phyloP scores from a whole-genome alignment of 805 yeast species.

The Nakazawaea populi region DNA sequence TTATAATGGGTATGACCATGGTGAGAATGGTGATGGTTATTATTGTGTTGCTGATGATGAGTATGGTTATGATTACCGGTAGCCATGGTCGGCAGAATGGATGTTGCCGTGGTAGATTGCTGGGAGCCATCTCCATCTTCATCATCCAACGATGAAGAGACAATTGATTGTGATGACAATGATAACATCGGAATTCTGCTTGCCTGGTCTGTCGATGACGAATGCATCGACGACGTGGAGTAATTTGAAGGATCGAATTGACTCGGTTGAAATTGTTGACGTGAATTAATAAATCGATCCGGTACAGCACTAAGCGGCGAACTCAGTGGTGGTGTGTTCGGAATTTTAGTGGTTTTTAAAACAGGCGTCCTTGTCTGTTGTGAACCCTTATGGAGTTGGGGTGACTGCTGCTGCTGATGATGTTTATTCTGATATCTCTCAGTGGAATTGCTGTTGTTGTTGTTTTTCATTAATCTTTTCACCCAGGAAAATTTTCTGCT shows the following conservation, averaged over 20 bases:
- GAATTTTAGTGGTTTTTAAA: not conserved
- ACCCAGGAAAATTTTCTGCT: slow-evolving; percentile 28
- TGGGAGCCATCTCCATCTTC: not conserved
- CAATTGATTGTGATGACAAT: slow-evolving; percentile 7
- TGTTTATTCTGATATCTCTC: not conserved
- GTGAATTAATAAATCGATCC: not conserved
- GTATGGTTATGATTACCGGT: slow-evolving; percentile 8
- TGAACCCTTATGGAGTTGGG: not conserved
- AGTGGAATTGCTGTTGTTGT: not conserved
- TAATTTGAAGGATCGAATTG: not conserved
- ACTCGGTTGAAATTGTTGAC: not conserved
- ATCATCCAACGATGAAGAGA: not conserved
- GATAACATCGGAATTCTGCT: slow-evolving; percentile 10
- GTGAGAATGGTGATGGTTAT: not conserved
- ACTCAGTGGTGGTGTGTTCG: not conserved
- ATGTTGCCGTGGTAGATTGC: slow-evolving; percentile 42
- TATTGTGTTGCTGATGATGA: slow-evolving; percentile 3
- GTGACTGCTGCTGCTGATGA: not conserved
- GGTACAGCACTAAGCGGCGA: not conserved
- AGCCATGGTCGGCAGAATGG: slow-evolving; percentile 34
- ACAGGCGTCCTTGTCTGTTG: not conserved
- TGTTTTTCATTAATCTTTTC: slow-evolving; percentile 25
- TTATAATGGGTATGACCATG: not conserved
- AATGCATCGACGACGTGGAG: not conserved
- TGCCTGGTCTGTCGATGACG: slow-evolving; percentile 1